phyloP scores from a whole-genome alignment of 305 asterid genomes.

The Solanum aculeatissimum region DNA sequence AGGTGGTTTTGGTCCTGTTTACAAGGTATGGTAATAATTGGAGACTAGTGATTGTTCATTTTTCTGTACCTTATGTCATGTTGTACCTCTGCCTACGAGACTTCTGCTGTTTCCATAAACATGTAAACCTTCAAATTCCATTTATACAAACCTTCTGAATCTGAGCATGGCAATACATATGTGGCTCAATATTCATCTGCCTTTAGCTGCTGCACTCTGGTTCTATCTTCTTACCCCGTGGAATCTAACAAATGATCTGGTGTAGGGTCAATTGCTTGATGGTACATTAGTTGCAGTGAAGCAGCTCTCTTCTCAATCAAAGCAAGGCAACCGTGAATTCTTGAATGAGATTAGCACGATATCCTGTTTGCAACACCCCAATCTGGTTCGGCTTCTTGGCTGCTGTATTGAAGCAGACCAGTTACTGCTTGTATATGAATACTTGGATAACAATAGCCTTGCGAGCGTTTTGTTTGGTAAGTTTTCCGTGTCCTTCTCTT shows the following conservation, averaged over 20 bases:
- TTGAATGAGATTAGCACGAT: slow-evolving; percentile 28
- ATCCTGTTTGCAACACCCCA: slow-evolving; percentile 38
- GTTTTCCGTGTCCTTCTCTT: neutral
- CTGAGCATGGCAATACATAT: neutral
- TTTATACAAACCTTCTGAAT: neutral
- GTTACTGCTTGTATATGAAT: slow-evolving; percentile 33
- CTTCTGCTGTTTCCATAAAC: neutral
- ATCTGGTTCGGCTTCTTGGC: slow-evolving; percentile 40
- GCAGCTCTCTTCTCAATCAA: slow-evolving; percentile 31
- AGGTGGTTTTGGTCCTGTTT: slow-evolving; percentile 39
- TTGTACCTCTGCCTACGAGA: neutral
- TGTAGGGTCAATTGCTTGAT: slow-evolving; percentile 20
- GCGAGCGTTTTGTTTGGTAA: slow-evolving; percentile 37
- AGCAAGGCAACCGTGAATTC: slow-evolving; percentile 35
- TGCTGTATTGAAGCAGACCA: slow-evolving; percentile 45
- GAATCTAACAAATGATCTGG: neutral
- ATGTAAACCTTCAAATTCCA: neutral
- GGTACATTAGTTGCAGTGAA: slow-evolving; percentile 29
- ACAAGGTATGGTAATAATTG: slow-evolving; percentile 9
- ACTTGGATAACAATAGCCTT: slow-evolving; percentile 45
- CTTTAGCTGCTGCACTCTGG: neutral
- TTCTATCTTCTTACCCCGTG: neutral
- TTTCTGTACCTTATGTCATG: neutral
- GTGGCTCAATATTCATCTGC: neutral
- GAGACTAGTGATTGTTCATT: neutral